These are phyloP conservation scores for Cutaneotrichosporon sp. DNA, from an alignment of 1,284 basidiomycete species.

Conservation along the genomic window DNA sequence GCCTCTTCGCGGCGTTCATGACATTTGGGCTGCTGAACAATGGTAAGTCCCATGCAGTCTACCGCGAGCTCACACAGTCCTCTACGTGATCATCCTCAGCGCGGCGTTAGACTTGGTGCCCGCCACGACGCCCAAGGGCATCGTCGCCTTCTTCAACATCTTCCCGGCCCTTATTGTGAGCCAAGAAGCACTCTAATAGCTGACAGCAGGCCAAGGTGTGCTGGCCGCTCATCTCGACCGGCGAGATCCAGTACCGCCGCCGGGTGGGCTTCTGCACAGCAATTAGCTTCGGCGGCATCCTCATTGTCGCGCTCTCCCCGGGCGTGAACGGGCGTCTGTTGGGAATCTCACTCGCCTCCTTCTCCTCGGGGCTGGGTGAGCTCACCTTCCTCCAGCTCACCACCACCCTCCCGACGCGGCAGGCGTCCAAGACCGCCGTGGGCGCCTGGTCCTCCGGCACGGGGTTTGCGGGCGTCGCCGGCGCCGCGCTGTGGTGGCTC, in stretches of 20 bases:
- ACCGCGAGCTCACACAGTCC: slow-evolving; percentile 61
- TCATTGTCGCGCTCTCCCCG: slow-evolving; percentile 81
- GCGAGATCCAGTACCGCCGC: slow-evolving; percentile 72
- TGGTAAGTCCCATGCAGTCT: slow-evolving; percentile 29
- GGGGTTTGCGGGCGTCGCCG: slow-evolving; percentile 88
- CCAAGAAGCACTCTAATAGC: slow-evolving; percentile 24
- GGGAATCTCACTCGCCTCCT: slow-evolving; percentile 86
- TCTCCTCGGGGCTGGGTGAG: slow-evolving; percentile 90
- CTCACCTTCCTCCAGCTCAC: slow-evolving; percentile 92
- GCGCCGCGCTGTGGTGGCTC: slow-evolving; percentile 94
- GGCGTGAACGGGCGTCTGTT: slow-evolving; percentile 70
- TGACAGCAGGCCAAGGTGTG: slow-evolving; percentile 69
- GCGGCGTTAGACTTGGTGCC: slow-evolving; percentile 94
- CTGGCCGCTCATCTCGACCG: slow-evolving; percentile 89
- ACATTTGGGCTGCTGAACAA: slow-evolving; percentile 54
- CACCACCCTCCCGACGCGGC: slow-evolving; percentile 61
- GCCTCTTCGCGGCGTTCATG: slow-evolving; percentile 47
- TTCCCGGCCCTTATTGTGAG: slow-evolving; percentile 65
- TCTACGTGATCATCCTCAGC: slow-evolving; percentile 94
- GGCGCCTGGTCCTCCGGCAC: slow-evolving; percentile 86
- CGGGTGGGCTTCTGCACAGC: slow-evolving; percentile 74
- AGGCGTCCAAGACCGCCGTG: slow-evolving; percentile 54
- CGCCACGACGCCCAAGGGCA: slow-evolving; percentile 78
- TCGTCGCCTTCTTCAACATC: slow-evolving; percentile 90
- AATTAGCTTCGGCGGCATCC: slow-evolving; percentile 73